Base-by-base conservation (phyloP, 2,329 filamentous ascomycete genomes). In the Westerdykella sp. region DNA sequence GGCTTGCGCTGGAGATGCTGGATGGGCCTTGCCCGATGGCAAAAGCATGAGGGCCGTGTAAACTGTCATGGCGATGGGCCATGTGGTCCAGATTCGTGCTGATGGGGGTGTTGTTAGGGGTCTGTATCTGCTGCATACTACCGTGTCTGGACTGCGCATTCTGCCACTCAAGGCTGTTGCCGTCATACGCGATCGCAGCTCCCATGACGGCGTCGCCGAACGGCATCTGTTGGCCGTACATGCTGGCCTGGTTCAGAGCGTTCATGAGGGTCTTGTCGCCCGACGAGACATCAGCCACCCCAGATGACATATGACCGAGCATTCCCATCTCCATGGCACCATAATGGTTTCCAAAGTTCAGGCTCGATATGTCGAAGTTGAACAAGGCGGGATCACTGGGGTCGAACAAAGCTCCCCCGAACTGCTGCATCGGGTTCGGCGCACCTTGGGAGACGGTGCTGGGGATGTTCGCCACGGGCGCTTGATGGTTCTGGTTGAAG, bases 311-410 rank as follows among this genome's bases (percentile, higher is more conserved):
- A 65, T 97, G 91, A 22, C 88, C 89, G 0, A 98, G 79, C 79
- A 97, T 96, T 42, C 89, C 86, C 65, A 97, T 96, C 66, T 97
- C 93, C 66, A 95, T 77, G 14, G 90, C 91, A 47, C 90, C 91
- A 62, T 97, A 98, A 51, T 95, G 88, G 62, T 93, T 97, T 43
- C 89, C 90, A 66, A 97, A 98, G 64, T 93, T 93, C 63, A 96
- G 78, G 46, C 88, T 89, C 43, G 94, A 89, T 10, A 96, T 80
- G 64, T 97, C 90, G 66, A 97, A 95, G 64, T 96, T 96, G 77
- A 94, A 96, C 43, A 95, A 71, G 1, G 89, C 86, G 3, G 90
- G 88, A 62, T 97, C 93, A 61, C 87, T 93, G 0, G 88, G 87
- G 55, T 96, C 90, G 59, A 96, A 95, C 23, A 94, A 75, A 0